Base-by-base conservation (phyloP, 2,329 filamentous ascomycete species). In the Alternaria sp. region DNA sequence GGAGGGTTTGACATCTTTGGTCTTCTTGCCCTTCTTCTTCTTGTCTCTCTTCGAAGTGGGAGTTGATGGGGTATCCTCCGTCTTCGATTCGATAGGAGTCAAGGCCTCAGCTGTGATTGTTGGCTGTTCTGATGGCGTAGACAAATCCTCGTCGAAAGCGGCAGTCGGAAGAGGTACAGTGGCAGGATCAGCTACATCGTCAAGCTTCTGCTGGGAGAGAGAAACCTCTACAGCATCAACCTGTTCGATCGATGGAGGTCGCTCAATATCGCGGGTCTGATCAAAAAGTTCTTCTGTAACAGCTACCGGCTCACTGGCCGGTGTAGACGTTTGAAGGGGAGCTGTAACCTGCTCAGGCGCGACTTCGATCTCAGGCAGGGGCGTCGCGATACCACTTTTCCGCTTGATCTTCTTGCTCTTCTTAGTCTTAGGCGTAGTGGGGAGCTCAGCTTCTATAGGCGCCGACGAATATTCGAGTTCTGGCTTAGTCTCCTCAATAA, bases 21-120 rank as follows among this genome's bases (percentile, higher is more conserved):
- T 43, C 59, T 70, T 72, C 59, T 68, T 72, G 9, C 61, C 62
- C 52, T 71, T 72, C 60, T 72, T 70, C 41, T 71, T 69, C 46
- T 68, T 62, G n/a, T 69, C 60, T 14, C 68, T 66, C 54, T 64
- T 66, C 20, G 61, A 59, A 16, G 32, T n/a, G 12, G 64, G 53
- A n/a, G 60, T 28, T 2, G 57, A 38, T n/a, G 30, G 14, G 12
- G 20, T 43, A 14, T 64, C 58, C 12, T 67, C 66, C 0, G 30
- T 14, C 1, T 25, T 16, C 27, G 28, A 34, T 14, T 60, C 56
- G 27, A 38, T 49, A 9, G 44, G 41, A 30, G 43, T 45, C 3
- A 25, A 20, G 2, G 20, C 4, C 6, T 60, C 53, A 20, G 12
- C 38, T 27, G 38, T 11, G n/a, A 22, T 12, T 6, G 40, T 49